Conservation (phyloP, 441 rosid genomes). For the Populus trichocarpa region DNA sequence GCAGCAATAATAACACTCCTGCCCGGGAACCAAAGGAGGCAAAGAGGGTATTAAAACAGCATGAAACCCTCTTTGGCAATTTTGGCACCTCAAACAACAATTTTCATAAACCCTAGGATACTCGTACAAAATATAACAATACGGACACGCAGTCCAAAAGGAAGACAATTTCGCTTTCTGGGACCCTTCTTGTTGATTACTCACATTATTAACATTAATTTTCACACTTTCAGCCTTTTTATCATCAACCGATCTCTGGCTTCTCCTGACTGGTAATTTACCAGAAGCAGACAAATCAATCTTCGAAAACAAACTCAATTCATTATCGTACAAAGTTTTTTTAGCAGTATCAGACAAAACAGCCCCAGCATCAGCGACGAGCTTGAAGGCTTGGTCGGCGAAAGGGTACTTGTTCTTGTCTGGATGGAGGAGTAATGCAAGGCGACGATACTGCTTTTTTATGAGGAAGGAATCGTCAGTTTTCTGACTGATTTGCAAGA, state of each 20-base stretch:
- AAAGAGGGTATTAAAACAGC: constrained; percentile 51
- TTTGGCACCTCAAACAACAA: constrained; percentile 68
- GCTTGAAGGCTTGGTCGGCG: constrained; percentile 89
- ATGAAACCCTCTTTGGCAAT: constrained; percentile 69
- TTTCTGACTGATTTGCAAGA: constrained; percentile 63
- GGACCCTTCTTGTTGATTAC: background rate
- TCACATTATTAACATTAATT: background rate
- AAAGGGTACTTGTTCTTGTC: constrained; percentile 78
- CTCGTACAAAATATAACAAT: constrained; percentile 78
- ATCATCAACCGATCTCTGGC: constrained; percentile 20
- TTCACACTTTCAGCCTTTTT: constrained; percentile 5
- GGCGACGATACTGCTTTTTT: constrained; percentile 76
- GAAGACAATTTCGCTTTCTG: constrained; percentile 38
- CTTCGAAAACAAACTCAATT: constrained; percentile 46
- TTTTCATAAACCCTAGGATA: constrained; percentile 77
- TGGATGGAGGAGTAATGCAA: constrained; percentile 85
- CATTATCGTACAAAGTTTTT: constrained; percentile 60
- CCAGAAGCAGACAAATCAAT: constrained; percentile 46
- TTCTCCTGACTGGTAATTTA: constrained; percentile 51
- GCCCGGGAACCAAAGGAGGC: constrained; percentile 78
- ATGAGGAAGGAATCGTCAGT: constrained; percentile 56
- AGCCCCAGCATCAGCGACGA: constrained; percentile 83
- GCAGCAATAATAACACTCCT: constrained; percentile 77
- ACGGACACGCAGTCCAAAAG: constrained; percentile 95
- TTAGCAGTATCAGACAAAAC: constrained; percentile 54